phyloP scores from a whole-genome alignment of 2,329 filamentous ascomycete genomes.

The Apiospora malaysiana region DNA sequence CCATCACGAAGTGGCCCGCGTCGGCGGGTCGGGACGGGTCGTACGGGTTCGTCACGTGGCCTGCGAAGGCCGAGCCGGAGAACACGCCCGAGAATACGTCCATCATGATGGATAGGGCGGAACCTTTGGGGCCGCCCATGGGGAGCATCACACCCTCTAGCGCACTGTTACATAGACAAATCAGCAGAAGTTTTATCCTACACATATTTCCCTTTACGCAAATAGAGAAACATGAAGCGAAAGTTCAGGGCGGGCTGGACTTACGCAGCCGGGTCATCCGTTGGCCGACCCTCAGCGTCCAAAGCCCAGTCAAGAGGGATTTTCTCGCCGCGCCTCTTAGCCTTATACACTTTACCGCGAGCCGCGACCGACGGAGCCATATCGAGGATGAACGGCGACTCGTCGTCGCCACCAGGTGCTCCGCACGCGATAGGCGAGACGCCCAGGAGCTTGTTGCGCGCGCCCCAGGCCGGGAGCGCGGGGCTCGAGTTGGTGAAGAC shows the following conservation, averaged over 20 bases:
- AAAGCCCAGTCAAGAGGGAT: conserved; percentile 79
- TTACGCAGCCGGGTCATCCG: conserved; percentile 68
- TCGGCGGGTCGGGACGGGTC: conserved; percentile 71
- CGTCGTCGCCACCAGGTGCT: conserved; percentile 63
- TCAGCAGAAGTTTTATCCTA: neutral
- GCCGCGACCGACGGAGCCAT: conserved; percentile 76
- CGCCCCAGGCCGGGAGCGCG: conserved; percentile 74
- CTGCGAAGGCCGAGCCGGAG: conserved; percentile 75
- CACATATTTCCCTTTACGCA: neutral
- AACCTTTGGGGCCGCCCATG: conserved; percentile 85
- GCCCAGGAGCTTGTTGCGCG: conserved; percentile 71
- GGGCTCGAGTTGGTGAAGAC: conserved; percentile 77
- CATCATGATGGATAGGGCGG: conserved; percentile 82
- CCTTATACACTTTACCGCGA: conserved; percentile 76
- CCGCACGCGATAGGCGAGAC: conserved; percentile 79
- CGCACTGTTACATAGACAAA: conserved; percentile 45
- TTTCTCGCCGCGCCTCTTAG: conserved; percentile 66
- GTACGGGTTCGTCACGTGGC: conserved; percentile 78
- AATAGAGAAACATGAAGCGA: neutral
- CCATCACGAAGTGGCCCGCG: conserved; percentile 76
- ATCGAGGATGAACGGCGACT: conserved; percentile 71
- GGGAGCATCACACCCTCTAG: conserved; percentile 82
- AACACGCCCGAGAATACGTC: conserved; percentile 84
- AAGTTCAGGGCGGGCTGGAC: neutral
- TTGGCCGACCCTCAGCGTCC: conserved; percentile 71